These are phyloP conservation scores for Chalciporus sphaerocephalus DNA, from an alignment of 768 basidiomycete species.

Conservation along the genomic window DNA sequence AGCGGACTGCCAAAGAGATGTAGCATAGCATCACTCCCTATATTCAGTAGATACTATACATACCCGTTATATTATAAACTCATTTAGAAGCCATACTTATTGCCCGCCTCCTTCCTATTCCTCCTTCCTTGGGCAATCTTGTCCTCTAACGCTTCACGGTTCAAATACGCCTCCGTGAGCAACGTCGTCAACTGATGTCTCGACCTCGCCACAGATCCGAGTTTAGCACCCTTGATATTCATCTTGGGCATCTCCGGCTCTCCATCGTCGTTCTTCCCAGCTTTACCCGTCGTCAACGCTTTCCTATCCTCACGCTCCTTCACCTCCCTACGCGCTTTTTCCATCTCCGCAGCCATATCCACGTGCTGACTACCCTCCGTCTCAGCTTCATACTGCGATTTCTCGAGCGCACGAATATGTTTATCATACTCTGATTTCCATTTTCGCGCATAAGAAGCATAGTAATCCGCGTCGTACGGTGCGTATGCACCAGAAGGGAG, in stretches of 20 bases:
- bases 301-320: conserved; percentile 75
- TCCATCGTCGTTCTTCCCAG: conserved; percentile 38
- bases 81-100: conserved; percentile 62
- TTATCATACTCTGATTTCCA: conserved; percentile 73
- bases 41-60: conserved; percentile 18
- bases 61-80: not conserved
- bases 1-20: conserved; percentile 2
- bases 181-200: conserved; percentile 78
- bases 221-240: conserved; percentile 78
- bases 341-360: conserved; percentile 72
- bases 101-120: conserved; percentile 86
- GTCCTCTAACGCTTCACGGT: conserved; percentile 79
- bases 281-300: conserved; percentile 61
- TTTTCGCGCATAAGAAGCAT: conserved; percentile 59
- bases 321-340: conserved; percentile 67
- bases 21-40: conserved; percentile 23
- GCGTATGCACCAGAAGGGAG: conserved; percentile 79
- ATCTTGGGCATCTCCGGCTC: conserved; percentile 62
- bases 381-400: conserved; percentile 52
- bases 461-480: conserved; percentile 67
- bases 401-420: conserved; percentile 70
- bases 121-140: conserved; percentile 76
- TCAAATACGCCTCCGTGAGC: conserved; percentile 77
- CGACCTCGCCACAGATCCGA: conserved; percentile 63
- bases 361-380: conserved; percentile 50